Conservation (phyloP, 305 asterid genomes). For the Fraxinus floribunda region DNA sequence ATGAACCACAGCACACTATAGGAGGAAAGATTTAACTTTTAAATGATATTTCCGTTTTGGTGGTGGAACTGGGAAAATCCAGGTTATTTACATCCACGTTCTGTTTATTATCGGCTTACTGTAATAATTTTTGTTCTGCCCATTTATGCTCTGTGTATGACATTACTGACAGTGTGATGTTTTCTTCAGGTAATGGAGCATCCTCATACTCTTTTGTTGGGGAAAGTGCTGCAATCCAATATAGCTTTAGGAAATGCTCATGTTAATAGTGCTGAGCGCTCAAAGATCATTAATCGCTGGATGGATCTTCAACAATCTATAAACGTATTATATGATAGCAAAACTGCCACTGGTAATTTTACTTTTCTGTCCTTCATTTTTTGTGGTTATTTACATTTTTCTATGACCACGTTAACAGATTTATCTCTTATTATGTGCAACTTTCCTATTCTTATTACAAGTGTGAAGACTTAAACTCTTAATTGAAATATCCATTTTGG, state of each 20-base stretch:
- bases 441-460: not conserved
- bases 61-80: not conserved
- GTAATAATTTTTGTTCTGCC: slow-evolving; percentile 8
- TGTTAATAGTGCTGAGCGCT: slow-evolving; percentile 47
- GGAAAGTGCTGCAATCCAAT: slow-evolving; percentile 77
- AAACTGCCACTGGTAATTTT: slow-evolving; percentile 64
- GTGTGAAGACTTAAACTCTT: not conserved
- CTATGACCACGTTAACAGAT: not conserved
- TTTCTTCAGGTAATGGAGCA: slow-evolving; percentile 83
- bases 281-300: slow-evolving; percentile 65
- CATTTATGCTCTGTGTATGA: slow-evolving; percentile 1
- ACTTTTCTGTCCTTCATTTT: slow-evolving; percentile 23
- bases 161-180: slow-evolving; percentile 9
- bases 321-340: slow-evolving; percentile 74
- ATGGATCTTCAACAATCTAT: slow-evolving; percentile 91
- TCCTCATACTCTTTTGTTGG: slow-evolving; percentile 74
- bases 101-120: not conserved
- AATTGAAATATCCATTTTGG: not conserved
- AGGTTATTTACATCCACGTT: slow-evolving; percentile 1
- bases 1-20: not conserved
- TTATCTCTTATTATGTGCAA: not conserved
- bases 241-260: slow-evolving; percentile 73
- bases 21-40: not conserved
- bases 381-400: slow-evolving; percentile 20
- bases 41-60: not conserved